Base-by-base conservation (phyloP, 495 filamentous ascomycete genomes). In the Penicilliopsis zonata region DNA sequence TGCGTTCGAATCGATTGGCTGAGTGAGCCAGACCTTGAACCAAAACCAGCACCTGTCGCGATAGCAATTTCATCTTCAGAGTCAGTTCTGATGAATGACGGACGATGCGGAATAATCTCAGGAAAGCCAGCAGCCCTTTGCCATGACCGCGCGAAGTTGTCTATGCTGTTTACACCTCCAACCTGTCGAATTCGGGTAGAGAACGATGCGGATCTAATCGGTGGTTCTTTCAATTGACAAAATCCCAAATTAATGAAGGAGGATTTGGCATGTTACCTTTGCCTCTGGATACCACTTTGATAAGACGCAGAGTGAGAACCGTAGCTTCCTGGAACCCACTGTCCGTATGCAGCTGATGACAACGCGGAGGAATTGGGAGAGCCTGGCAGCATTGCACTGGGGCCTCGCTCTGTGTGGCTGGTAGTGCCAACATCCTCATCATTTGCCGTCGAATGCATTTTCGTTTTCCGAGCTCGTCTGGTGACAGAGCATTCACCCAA, bases 61-160 rank as follows among this genome's bases (percentile, higher is more conserved):
- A 50, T 40, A 10, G 48, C 49, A 16, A 53, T 49, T 28, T 70
- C 69, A 33, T 69, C 63, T 13, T 66, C 66, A 12, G 54, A 57
- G 9, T 63, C 55, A 2, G 66, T 59, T 27, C 74, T 66, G 18
- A 80, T 57, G 43, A 92, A 83, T 14, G 82, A 76, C 12, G 76
- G 72, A 3, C 75, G 73, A 14, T 77, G 74, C 4, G 84, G 81
- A 10, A 86, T 69, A 30, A 93, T 79, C 50, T 95, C 88, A 16
- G 70, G 67, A 62, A 95, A 98, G 20, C 70, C 76, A 3, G 88
- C 86, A 20, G 90, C 90, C 46, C 90, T 74, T 47, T 85, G 84
- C 86, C 88, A 96, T 42, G 83, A 92, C 28, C 83, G 74, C 29
- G 90, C 82, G 51, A 98, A 98, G 46, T 87, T 94, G 42, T 92